phyloP scores from a whole-genome alignment of 2,329 filamentous ascomycete species.

The Laburnicola sp. region DNA sequence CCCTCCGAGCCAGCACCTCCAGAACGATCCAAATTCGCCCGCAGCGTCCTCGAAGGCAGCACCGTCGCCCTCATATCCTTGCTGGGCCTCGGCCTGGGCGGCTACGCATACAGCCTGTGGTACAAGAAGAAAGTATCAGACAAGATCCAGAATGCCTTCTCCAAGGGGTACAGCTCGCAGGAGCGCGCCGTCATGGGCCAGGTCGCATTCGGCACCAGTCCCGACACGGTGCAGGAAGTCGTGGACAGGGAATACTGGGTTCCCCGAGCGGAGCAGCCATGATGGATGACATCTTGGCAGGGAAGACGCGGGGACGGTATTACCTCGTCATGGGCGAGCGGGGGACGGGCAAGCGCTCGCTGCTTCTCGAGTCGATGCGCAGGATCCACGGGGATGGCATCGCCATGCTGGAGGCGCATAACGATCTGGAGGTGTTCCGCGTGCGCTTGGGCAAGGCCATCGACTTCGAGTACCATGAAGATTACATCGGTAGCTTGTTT shows the following conservation, averaged over 20 bases:
- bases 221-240: conserved; percentile 32
- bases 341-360: conserved; percentile 92
- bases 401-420: conserved; percentile 94
- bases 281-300: conserved; percentile 80
- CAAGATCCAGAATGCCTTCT: conserved; percentile 43
- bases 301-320: conserved; percentile 75
- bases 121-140: conserved; percentile 36
- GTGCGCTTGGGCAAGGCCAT: conserved; percentile 89
- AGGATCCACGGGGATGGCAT: conserved; percentile 85
- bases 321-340: conserved; percentile 92
- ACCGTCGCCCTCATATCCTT: conserved; percentile 41
- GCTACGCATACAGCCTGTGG: conserved; percentile 40
- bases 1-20: conserved; percentile 10
- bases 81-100: conserved; percentile 37
- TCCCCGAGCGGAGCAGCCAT: conserved; percentile 74
- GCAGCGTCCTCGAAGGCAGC: conserved; percentile 41
- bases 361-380: conserved; percentile 91
- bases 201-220: conserved; percentile 33
- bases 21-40: conserved; percentile 34
- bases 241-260: conserved; percentile 72
- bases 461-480: conserved; percentile 96
- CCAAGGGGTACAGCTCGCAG: conserved; percentile 39
- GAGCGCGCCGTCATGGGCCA: conserved; percentile 37
- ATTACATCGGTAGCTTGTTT: conserved; percentile 95
- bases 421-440: conserved; percentile 91